phyloP scores from a whole-genome alignment of 148 eudicot species.

The Dianthus caryophyllus region DNA sequence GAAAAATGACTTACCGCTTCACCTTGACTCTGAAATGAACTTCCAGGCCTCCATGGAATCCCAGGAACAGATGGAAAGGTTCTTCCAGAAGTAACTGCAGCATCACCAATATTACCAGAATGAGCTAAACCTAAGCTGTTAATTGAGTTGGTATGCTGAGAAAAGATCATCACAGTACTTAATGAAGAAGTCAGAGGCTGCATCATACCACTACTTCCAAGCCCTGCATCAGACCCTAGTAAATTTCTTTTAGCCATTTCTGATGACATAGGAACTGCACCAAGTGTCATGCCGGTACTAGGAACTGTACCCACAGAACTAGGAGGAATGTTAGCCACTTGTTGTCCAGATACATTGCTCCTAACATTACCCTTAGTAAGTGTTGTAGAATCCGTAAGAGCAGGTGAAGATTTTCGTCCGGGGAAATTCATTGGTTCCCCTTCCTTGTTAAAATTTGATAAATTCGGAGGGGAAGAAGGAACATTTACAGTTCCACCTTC shows the following conservation, averaged over 20 bases:
- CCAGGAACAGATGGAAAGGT: slow-evolving; percentile 70
- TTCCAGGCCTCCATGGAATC: slow-evolving; percentile 97
- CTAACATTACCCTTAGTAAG: slow-evolving; percentile 52
- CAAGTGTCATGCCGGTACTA: slow-evolving; percentile 45
- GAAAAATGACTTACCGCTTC: slow-evolving; percentile 58
- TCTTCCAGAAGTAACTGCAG: slow-evolving; percentile 55
- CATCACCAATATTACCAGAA: slow-evolving; percentile 43
- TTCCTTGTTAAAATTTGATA: slow-evolving; percentile 54
- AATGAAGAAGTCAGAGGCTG: slow-evolving; percentile 41
- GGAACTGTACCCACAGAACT: slow-evolving; percentile 51
- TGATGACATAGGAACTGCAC: slow-evolving; percentile 54
- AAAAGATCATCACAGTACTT: slow-evolving; percentile 41
- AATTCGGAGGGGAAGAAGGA: slow-evolving; percentile 44
- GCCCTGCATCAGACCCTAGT: slow-evolving; percentile 72
- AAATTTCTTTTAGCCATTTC: slow-evolving; percentile 72
- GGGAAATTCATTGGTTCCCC: slow-evolving; percentile 58
- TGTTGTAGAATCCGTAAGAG: slow-evolving; percentile 51
- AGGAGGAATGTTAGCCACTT: slow-evolving; percentile 39
- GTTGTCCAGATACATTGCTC: slow-evolving; percentile 54
- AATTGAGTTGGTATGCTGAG: slow-evolving; percentile 35
- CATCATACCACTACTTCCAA: slow-evolving; percentile 53
- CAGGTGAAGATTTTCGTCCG: slow-evolving; percentile 62
- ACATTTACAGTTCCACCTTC: slow-evolving; percentile 39
- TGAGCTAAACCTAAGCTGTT: slow-evolving; percentile 43
- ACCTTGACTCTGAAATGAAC: slow-evolving; percentile 71